These are phyloP conservation scores for Pseudocercospora musae DNA, from an alignment of 2,329 filamentous ascomycete genomes.

Conservation along the genomic window DNA sequence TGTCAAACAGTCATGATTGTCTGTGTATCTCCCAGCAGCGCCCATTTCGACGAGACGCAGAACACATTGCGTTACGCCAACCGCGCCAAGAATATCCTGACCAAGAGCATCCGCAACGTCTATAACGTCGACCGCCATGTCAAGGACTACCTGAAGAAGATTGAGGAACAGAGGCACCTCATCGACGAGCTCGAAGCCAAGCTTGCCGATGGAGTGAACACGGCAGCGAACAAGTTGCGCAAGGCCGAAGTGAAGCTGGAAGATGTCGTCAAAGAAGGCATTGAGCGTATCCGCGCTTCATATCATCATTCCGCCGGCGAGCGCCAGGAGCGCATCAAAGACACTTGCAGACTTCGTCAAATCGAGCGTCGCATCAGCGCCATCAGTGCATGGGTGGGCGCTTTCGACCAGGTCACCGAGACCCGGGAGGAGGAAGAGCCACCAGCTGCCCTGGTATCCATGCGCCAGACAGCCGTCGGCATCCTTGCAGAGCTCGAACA, in stretches of 20 bases:
- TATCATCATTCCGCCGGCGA: conserved; percentile 78
- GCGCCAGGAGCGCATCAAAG: conserved; percentile 71
- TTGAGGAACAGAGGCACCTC: conserved; percentile 94
- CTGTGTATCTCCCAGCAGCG: conserved; percentile 92
- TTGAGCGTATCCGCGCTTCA: conserved; percentile 73
- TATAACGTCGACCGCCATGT: conserved; percentile 99
- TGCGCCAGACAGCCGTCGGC: conserved; percentile 84
- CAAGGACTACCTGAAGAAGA: conserved; percentile 98
- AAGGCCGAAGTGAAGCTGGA: conserved; percentile 88
- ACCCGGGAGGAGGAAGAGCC: conserved; percentile 64
- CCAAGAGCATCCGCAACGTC: conserved; percentile 97
- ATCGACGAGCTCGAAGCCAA: conserved; percentile 95
- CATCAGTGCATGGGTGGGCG: conserved; percentile 87
- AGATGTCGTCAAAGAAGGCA: conserved; percentile 68
- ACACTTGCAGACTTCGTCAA: conserved; percentile 77
- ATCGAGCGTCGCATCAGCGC: conserved; percentile 81
- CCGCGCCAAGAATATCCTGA: conserved; percentile 98
- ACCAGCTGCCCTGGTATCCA: conserved; percentile 64
- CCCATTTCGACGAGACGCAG: conserved; percentile 96
- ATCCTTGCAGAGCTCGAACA: conserved; percentile 85
- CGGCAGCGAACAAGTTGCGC: conserved; percentile 82
- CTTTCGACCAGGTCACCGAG: conserved; percentile 81
- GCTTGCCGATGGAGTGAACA: conserved; percentile 80
- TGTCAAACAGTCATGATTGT: conserved; percentile 99
- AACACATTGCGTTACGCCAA: conserved; percentile 98